phyloP scores from a whole-genome alignment of 345 rosid species.

The Odontarrhena argentea region DNA sequence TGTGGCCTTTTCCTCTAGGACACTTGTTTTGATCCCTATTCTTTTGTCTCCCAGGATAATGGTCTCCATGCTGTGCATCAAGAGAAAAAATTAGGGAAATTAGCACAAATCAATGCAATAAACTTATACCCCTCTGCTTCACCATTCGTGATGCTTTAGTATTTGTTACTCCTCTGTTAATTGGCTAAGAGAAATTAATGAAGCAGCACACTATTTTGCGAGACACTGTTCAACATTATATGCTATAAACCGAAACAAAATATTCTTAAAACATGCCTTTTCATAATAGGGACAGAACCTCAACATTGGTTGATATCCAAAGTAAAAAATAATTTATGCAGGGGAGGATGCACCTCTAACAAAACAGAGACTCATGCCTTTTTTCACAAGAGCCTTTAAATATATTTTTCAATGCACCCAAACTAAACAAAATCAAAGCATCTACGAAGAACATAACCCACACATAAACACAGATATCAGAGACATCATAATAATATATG shows the following conservation, averaged over 20 bases:
- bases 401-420: neutral
- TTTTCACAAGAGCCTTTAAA: neutral
- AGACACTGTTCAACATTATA: neutral
- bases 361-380: constrained; percentile 2
- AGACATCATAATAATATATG: constrained; percentile 9
- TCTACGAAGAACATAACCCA: neutral
- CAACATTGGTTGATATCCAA: neutral
- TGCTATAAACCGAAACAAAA: neutral
- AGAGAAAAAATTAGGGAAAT: constrained; percentile 33
- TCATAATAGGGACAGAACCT: neutral
- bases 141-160: neutral
- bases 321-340: neutral
- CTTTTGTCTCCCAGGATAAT: constrained; percentile 98
- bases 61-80: constrained; percentile 89
- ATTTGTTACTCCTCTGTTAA: neutral
- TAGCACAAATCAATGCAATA: neutral
- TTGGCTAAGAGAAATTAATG: neutral
- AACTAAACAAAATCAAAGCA: constrained; percentile 8
- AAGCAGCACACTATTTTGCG: neutral
- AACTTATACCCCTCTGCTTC: neutral
- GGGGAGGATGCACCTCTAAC: constrained; percentile 5
- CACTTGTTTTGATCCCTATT: constrained; percentile 97
- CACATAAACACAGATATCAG: neutral
- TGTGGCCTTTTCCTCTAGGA: constrained; percentile 97
- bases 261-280: neutral